These are phyloP conservation scores for Isoetes taiwanensis DNA, from an alignment of 75 land plant species.

Conservation along the genomic window DNA sequence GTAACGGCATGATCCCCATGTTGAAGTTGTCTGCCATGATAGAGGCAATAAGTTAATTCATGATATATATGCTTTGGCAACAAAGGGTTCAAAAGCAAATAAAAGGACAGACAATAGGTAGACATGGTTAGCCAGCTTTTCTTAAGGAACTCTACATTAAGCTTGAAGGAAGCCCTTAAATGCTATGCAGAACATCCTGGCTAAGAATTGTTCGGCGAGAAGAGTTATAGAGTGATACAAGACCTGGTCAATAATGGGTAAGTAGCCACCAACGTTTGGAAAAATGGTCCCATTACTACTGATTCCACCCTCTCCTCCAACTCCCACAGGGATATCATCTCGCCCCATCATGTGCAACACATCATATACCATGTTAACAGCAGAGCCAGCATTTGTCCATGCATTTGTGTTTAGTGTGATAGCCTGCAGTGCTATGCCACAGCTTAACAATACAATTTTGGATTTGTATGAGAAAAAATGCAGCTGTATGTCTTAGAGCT, in stretches of 20 bases:
- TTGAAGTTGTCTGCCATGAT: conserved; percentile 34
- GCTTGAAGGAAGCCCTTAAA: neutral
- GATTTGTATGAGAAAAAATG: neutral
- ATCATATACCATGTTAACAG: conserved; percentile 74
- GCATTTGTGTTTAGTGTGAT: conserved; percentile 61
- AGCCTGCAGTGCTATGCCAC: conserved; percentile 28
- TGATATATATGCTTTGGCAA: neutral
- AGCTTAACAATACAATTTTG: neutral
- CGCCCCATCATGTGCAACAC: conserved; percentile 84
- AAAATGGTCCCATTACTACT: conserved; percentile 38
- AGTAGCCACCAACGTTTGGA: conserved; percentile 73
- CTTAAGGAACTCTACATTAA: neutral
- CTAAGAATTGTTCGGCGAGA: neutral
- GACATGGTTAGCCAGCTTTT: neutral
- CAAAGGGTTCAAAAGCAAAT: neutral
- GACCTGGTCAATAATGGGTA: conserved; percentile 80
- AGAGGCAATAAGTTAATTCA: neutral
- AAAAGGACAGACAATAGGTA: neutral
- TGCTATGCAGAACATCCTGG: neutral
- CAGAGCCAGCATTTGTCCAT: conserved; percentile 71
- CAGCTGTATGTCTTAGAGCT: neutral
- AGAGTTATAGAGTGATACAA: neutral
- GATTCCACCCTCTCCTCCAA: conserved; percentile 89
- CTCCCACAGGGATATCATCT: conserved; percentile 65
- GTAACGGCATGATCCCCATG: conserved; percentile 59